Conservation (phyloP, 2,329 filamentous ascomycete genomes). For the Ophiocordyceps sinensis region DNA sequence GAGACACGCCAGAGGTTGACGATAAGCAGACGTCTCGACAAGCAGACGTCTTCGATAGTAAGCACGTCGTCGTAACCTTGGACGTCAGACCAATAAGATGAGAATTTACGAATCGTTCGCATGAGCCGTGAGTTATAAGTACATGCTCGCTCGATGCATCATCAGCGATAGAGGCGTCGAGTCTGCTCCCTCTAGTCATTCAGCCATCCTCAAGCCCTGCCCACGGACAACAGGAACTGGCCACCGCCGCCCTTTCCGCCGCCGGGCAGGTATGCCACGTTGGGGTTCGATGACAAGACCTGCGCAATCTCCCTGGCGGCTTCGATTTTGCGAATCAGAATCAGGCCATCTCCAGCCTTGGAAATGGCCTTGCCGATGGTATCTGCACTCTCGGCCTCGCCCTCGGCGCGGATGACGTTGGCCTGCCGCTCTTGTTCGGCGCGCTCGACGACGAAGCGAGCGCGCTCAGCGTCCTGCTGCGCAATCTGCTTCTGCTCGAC, state of each 20-base stretch:
- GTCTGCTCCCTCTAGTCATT: conserved; percentile 6
- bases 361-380: conserved; percentile 89
- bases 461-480: conserved; percentile 95
- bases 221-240: conserved; percentile 40
- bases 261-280: conserved; percentile 86
- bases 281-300: conserved; percentile 78
- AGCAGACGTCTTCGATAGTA: too few relatives aligned
- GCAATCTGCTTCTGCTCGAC: conserved; percentile 99
- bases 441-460: conserved; percentile 95
- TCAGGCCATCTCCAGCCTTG: conserved; percentile 83
- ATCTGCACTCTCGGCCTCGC: conserved; percentile 91
- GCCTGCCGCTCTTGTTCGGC: conserved; percentile 98
- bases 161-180: conserved; percentile 17
- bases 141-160: conserved; percentile 16
- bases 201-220: conserved; percentile 18
- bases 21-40: too few relatives aligned
- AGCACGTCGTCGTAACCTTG: too few relatives aligned
- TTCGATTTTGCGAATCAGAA: conserved; percentile 95
- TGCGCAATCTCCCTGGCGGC: conserved; percentile 91
- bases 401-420: conserved; percentile 95
- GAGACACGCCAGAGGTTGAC: too few relatives aligned
- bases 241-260: conserved; percentile 47
- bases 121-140: conserved; percentile 16
- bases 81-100: background rate
- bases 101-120: background rate